Percentiles rank a stretch among this genome's conserved stretches.
Conservation (phyloP, 2,329 filamentous ascomycete species). For the Fusarium nematophilum region DNA sequence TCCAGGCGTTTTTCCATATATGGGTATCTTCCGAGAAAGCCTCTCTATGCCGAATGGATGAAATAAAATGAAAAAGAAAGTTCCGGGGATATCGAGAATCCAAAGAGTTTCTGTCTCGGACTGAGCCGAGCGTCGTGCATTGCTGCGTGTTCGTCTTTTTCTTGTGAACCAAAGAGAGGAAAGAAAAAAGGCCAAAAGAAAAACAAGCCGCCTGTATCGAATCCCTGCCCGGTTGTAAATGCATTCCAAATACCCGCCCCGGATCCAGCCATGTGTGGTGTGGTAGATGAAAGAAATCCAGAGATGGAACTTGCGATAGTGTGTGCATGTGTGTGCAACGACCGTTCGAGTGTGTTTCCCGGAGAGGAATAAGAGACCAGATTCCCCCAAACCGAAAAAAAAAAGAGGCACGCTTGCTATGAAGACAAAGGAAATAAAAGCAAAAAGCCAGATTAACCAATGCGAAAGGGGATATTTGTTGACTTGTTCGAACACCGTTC, state of each 20-base stretch:
- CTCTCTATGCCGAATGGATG: conserved; percentile 44
- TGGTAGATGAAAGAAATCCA: conserved; percentile 53
- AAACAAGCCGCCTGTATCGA: conserved; percentile 61
- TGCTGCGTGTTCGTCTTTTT: conserved; percentile 72
- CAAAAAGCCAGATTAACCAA: conserved; percentile 39
- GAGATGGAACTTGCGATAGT: conserved; percentile 61
- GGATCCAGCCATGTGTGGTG: conserved; percentile 67
- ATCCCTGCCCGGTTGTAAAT: conserved; percentile 64
- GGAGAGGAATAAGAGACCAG: conserved; percentile 50
- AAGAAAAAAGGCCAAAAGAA: conserved; percentile 46
- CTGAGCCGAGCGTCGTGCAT: conserved; percentile 67
- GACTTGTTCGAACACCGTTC: conserved; percentile 53
- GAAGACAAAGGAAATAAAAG: conserved; percentile 53
- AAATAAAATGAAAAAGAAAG: conserved; percentile 38
- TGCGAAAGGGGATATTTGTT: conserved; percentile 52
- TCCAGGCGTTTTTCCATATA: conserved; percentile 24
- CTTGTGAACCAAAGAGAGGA: conserved; percentile 51
- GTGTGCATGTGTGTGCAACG: conserved; percentile 48
- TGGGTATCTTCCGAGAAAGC: conserved; percentile 42
- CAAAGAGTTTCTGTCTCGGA: conserved; percentile 60
- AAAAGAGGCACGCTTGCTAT: conserved; percentile 61
- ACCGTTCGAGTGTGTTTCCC: conserved; percentile 50
- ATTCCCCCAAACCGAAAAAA: conserved; percentile 50
- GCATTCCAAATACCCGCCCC: conserved; percentile 63
- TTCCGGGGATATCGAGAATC: conserved; percentile 53